Evolutionary conservation across 352 stramenopile genomes (phyloP), one percentile per base, ranked within the genome.

Genomic region (Phytophthora citricola): DNA sequence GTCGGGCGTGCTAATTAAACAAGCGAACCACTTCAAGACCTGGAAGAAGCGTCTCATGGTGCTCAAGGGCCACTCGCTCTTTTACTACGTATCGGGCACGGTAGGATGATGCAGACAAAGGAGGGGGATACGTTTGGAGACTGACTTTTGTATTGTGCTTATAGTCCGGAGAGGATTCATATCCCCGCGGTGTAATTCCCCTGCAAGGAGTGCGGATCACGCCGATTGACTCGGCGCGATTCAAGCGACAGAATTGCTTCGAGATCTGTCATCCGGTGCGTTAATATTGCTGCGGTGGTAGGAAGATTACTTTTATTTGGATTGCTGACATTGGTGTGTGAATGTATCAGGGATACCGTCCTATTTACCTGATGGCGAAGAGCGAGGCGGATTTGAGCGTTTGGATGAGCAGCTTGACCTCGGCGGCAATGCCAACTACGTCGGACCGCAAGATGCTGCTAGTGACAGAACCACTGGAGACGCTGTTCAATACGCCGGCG

Each of bases 21-120:
- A 95, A 69, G 86, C 85, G 2, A 93, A 95, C 58, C 87, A 95
- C 66, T 89, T 95, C 45, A 95, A 95, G 70, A 95, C 87, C 46
- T 95, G 87, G 87, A 95, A 95, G 63, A 95, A 95, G 63, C 84
- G 87, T 1, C 79, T 93, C 20, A 95, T 95, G 87, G 86, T 95
- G 72, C 81, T 95, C 12, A 93, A 92, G 62, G 87, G 87, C 1
- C 87, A 95, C 58, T 93, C 85, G 47, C 75, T 95, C 27, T 95
- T 95, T 64, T 95, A 95, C 80, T 95, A 95, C 67, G 87, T 94
- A 32, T 94, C 86, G 4, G 86, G 87, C 52, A 92, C 85, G 79
- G 86, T 94, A 83, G 27, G 76, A 39, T 38, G 24, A n/a, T 41
- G 20, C n/a, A 17, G 6, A 15, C 22, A 43, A 47, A 15, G 27